Evolutionary conservation across 208 protist genomes (phyloP).

Genomic region (Trypanosoma rangeli): DNA sequence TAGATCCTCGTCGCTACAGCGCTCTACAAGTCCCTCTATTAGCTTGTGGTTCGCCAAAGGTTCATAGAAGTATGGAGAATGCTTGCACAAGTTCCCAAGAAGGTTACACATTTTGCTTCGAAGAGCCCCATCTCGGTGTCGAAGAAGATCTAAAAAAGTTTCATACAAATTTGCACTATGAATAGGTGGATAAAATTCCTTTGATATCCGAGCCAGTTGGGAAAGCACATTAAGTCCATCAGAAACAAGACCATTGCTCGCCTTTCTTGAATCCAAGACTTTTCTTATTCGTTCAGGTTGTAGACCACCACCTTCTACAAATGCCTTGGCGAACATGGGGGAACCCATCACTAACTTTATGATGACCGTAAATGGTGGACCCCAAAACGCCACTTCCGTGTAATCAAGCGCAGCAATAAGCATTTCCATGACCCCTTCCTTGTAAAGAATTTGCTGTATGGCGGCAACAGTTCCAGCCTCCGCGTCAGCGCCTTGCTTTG

Average conservation of each 20-base stretch:
- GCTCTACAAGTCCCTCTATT: slow-evolving; percentile 72
- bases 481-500: slow-evolving; percentile 35
- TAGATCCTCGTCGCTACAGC: slow-evolving; percentile 82
- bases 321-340: slow-evolving; percentile 75
- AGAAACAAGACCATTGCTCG: slow-evolving; percentile 65
- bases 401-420: slow-evolving; percentile 81
- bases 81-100: slow-evolving; percentile 94
- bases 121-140: slow-evolving; percentile 72
- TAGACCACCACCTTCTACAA: slow-evolving; percentile 87
- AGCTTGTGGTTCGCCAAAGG: slow-evolving; percentile 63
- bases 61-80: slow-evolving; percentile 93
- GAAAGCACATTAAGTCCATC: slow-evolving; percentile 91
- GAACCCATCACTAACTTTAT: slow-evolving; percentile 79
- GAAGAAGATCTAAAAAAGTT: slow-evolving; percentile 56
- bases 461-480: slow-evolving; percentile 63
- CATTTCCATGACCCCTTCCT: slow-evolving; percentile 79
- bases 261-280: slow-evolving; percentile 78
- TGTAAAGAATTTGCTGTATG: slow-evolving; percentile 70
- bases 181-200: slow-evolving; percentile 88
- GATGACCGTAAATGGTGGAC: slow-evolving; percentile 83
- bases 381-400: slow-evolving; percentile 77
- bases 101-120: slow-evolving; percentile 94
- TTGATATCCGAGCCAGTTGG: slow-evolving; percentile 86
- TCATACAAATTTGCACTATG: slow-evolving; percentile 82
- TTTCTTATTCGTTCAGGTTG: slow-evolving; percentile 57